Evolutionary conservation across 495 filamentous ascomycete species (phyloP).

Genomic region (Penicillium riverlandense): DNA sequence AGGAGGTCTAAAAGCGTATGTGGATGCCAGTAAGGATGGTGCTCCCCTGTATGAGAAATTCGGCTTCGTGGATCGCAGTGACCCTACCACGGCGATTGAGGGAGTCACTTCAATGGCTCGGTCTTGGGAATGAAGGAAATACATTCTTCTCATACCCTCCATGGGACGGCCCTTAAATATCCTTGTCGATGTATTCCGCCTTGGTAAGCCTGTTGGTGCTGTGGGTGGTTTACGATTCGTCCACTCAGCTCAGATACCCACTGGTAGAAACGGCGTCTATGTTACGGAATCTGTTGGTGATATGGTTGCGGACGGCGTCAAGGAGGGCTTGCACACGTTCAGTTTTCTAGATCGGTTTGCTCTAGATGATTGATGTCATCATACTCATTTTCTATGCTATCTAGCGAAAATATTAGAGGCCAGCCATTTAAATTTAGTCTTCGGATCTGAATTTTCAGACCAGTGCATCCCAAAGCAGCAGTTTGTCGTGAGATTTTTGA

Average conservation of each 20-base stretch:
- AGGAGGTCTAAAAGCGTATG: conserved; percentile 12
- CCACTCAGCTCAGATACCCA: conserved; percentile 35
- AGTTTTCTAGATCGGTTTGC: conserved; percentile 51
- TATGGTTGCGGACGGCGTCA: conserved; percentile 39
- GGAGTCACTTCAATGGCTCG: conserved; percentile 2
- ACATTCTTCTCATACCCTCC: background rate
- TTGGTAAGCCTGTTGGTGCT: conserved; percentile 66
- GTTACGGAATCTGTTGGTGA: conserved; percentile 17
- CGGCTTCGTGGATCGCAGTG: conserved; percentile 14
- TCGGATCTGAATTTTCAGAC: too few relatives aligned
- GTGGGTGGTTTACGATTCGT: too few relatives aligned
- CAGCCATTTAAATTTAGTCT: background rate
- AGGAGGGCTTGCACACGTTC: conserved; percentile 56
- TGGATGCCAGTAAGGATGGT: conserved; percentile 13
- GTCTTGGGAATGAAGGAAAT: background rate
- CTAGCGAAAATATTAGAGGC: background rate
- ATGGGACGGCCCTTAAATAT: conserved; percentile 55
- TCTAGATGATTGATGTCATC: conserved; percentile 15
- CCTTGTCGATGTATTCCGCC: conserved; percentile 56
- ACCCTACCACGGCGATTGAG: conserved; percentile 1
- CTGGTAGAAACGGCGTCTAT: conserved; percentile 50
- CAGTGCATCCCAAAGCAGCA: too few relatives aligned
- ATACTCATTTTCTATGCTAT: background rate
- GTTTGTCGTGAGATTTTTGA: too few relatives aligned
- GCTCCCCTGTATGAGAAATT: conserved; percentile 10